A percentile compares a stretch with the other conserved stretches of the same genome.
These are phyloP conservation scores for Phytophthora syringae DNA, from an alignment of 352 stramenopile species.

Conservation along the genomic window DNA sequence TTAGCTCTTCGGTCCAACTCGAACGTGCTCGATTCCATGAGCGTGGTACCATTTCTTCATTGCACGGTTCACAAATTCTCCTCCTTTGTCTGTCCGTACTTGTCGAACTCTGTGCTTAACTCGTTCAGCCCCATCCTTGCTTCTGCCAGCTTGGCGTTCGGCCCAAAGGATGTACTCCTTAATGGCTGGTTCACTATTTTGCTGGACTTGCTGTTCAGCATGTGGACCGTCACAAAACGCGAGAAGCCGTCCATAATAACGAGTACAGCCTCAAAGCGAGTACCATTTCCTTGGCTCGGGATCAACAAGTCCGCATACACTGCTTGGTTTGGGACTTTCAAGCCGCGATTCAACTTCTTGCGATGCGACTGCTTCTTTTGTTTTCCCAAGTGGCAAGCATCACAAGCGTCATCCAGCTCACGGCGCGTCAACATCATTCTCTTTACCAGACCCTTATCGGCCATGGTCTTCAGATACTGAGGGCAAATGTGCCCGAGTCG, in stretches of 20 bases:
- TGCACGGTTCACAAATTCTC: background rate
- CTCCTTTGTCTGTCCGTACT: background rate
- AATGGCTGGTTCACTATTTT: too few species aligned
- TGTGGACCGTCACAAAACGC: constrained; percentile 1
- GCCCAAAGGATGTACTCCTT: background rate
- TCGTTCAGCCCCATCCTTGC: too few species aligned
- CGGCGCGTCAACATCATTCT: constrained; percentile 9
- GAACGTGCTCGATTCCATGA: background rate
- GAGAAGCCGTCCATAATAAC: constrained; percentile 10
- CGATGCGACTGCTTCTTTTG: constrained; percentile 3
- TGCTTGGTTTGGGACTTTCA: background rate
- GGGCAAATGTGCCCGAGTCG: constrained; percentile 1
- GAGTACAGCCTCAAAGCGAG: constrained; percentile 3
- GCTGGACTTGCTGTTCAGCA: constrained; percentile 6
- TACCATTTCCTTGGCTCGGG: constrained; percentile 8
- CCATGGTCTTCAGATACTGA: constrained; percentile 14
- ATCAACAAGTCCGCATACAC: constrained; percentile 8
- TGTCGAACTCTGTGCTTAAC: background rate
- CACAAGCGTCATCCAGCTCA: background rate
- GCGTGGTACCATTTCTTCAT: background rate
- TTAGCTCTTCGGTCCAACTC: constrained; percentile 1
- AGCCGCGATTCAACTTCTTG: constrained; percentile 5
- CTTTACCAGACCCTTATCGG: background rate
- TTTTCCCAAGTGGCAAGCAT: constrained; percentile 12
- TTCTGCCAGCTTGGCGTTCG: background rate